These are phyloP conservation scores for Mallotus repandus DNA, from an alignment of 441 rosid genomes.

Conservation along the genomic window DNA sequence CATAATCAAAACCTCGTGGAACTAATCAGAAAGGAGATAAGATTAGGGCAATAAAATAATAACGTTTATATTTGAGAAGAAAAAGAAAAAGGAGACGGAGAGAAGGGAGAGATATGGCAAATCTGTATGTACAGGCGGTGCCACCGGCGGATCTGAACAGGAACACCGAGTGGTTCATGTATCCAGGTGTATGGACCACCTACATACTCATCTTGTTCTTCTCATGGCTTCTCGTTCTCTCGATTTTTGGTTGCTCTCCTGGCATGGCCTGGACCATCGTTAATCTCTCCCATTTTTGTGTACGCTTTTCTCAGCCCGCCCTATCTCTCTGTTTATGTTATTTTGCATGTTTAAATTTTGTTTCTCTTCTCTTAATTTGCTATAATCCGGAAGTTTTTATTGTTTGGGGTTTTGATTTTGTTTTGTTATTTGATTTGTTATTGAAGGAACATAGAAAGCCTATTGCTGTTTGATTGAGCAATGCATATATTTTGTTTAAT, in stretches of 20 bases:
- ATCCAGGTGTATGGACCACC: slow-evolving; percentile 91
- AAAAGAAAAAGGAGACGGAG: no score
- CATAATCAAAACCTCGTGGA: no score
- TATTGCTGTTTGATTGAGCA: not conserved
- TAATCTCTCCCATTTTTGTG: slow-evolving; percentile 76
- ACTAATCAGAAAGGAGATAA: no score
- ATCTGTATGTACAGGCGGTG: slow-evolving; percentile 75
- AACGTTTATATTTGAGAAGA: no score
- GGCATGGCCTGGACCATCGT: slow-evolving; percentile 98
- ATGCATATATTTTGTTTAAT: not conserved
- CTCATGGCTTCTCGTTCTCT: slow-evolving; percentile 77
- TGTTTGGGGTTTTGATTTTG: slow-evolving; percentile 2
- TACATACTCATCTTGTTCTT: slow-evolving; percentile 79
- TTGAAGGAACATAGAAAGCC: not conserved
- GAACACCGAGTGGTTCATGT: slow-evolving; percentile 99
- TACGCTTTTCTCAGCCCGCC: slow-evolving; percentile 15
- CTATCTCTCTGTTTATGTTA: not conserved
- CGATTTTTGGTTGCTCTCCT: slow-evolving; percentile 70
- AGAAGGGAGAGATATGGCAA: slow-evolving; percentile 19
- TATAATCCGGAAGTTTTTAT: not conserved
- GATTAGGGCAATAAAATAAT: no score
- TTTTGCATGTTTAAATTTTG: not conserved
- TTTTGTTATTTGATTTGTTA: no score
- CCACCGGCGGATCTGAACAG: slow-evolving; percentile 91
- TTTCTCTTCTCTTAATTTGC: not conserved